Conservation (phyloP, 2,329 filamentous ascomycete genomes). For the Hypomyces rosellus region DNA sequence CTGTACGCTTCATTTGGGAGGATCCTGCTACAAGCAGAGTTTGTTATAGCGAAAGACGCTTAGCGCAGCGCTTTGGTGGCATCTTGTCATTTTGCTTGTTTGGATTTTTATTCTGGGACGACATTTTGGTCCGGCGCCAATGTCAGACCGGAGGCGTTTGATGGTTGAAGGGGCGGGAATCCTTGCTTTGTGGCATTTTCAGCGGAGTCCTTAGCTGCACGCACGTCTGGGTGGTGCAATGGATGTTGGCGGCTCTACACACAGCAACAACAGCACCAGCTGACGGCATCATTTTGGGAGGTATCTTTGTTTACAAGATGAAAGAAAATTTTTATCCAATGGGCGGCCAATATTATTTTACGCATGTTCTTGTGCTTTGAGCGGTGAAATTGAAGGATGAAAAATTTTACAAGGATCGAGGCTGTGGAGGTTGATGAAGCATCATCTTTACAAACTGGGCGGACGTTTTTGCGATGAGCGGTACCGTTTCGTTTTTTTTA, state of each 20-base stretch:
- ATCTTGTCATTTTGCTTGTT: not conserved
- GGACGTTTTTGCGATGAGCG: not conserved
- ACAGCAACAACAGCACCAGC: too few relatives aligned
- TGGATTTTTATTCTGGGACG: not conserved
- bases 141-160: not conserved
- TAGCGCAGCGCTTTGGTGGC: conserved; percentile 1
- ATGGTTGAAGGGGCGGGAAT: not conserved
- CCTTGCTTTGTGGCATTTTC: not conserved
- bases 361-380: too few relatives aligned
- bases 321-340: too few relatives aligned
- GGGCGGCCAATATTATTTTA: too few relatives aligned
- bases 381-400: too few relatives aligned
- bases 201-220: not conserved
- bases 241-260: not conserved
- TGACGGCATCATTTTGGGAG: not conserved
- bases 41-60: too few relatives aligned
- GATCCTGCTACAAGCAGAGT: too few relatives aligned
- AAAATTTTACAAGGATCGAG: too few relatives aligned
- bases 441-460: not conserved
- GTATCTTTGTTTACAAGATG: too few relatives aligned
- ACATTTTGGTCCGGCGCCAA: not conserved
- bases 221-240: not conserved
- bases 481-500: not conserved
- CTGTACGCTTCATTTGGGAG: too few relatives aligned
- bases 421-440: not conserved